phyloP scores from a whole-genome alignment of 2,329 filamentous ascomycete species.

The Coleophoma crateriformis region DNA sequence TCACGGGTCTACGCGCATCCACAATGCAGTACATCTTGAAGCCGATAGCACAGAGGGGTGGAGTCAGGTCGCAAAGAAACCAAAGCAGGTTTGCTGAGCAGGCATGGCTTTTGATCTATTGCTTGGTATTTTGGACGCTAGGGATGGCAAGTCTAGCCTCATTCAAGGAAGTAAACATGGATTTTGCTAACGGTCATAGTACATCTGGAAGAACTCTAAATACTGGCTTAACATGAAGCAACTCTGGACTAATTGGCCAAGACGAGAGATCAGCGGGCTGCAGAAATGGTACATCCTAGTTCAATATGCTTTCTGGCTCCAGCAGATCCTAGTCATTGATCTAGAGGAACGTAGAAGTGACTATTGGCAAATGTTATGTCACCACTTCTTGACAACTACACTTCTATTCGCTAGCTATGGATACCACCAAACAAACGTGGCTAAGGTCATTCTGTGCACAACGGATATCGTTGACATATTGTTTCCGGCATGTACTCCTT shows the following conservation, averaged over 20 bases:
- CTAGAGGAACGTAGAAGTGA: conserved; percentile 91
- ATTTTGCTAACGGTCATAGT: neutral
- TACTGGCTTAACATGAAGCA: conserved; percentile 71
- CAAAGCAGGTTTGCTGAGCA: conserved; percentile 83
- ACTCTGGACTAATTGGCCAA: conserved; percentile 79
- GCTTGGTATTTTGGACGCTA: conserved; percentile 70
- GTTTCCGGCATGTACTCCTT: conserved; percentile 58
- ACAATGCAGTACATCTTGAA: conserved; percentile 80
- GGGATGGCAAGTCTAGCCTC: conserved; percentile 60
- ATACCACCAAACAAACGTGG: conserved; percentile 79
- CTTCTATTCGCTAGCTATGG: conserved; percentile 76
- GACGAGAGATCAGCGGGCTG: conserved; percentile 62
- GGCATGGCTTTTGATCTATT: conserved; percentile 82
- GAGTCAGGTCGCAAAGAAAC: conserved; percentile 67
- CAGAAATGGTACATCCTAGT: conserved; percentile 84
- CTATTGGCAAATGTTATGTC: conserved; percentile 87
- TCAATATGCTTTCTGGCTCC: conserved; percentile 88
- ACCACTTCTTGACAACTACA: conserved; percentile 80
- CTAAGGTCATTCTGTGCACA: conserved; percentile 76
- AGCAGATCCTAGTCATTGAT: conserved; percentile 87
- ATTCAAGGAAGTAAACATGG: neutral
- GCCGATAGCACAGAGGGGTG: conserved; percentile 65
- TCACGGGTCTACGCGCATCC: conserved; percentile 76
- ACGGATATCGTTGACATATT: conserved; percentile 91
- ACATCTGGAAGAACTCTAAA: conserved; percentile 50